Percentiles rank a stretch among this genome's conserved stretches.
These are phyloP conservation scores for Arabis alpina DNA, from an alignment of 345 rosid genomes.

Conservation along the genomic window DNA sequence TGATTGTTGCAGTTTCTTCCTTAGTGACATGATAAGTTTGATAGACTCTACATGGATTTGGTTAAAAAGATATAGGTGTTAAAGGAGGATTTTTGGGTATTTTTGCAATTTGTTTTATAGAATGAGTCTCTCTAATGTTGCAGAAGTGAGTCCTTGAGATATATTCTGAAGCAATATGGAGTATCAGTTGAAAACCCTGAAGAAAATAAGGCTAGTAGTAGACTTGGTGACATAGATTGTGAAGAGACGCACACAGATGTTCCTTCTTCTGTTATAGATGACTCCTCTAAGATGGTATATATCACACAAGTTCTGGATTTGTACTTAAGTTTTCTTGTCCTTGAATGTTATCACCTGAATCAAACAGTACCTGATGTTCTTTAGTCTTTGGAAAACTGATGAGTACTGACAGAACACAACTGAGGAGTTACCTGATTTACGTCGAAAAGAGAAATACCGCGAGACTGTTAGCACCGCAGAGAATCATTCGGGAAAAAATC, in stretches of 20 bases:
- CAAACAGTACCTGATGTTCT: conserved; percentile 15
- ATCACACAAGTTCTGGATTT: neutral
- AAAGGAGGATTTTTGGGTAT: neutral
- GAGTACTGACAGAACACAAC: conserved; percentile 37
- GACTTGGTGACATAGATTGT: conserved; percentile 7
- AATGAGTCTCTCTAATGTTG: conserved; percentile 16
- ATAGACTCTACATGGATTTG: neutral
- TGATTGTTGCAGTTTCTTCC: neutral
- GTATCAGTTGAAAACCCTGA: conserved; percentile 27
- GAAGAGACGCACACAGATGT: neutral
- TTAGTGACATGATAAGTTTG: too few species aligned
- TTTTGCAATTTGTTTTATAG: neutral
- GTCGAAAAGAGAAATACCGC: conserved; percentile 7
- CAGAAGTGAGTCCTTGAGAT: conserved; percentile 37
- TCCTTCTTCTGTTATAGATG: conserved; percentile 13
- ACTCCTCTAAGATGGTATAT: conserved; percentile 39
- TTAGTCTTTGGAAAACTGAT: conserved; percentile 28
- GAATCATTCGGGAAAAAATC: conserved; percentile 18
- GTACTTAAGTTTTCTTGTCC: neutral
- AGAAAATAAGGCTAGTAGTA: conserved; percentile 12
- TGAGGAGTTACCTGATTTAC: conserved; percentile 29
- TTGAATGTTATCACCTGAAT: conserved; percentile 2
- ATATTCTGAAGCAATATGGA: conserved; percentile 40
- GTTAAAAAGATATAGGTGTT: too few species aligned
- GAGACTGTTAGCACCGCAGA: conserved; percentile 28